Base-by-base conservation (phyloP, 106 monocot genomes). In the Chionographis japonica region DNA sequence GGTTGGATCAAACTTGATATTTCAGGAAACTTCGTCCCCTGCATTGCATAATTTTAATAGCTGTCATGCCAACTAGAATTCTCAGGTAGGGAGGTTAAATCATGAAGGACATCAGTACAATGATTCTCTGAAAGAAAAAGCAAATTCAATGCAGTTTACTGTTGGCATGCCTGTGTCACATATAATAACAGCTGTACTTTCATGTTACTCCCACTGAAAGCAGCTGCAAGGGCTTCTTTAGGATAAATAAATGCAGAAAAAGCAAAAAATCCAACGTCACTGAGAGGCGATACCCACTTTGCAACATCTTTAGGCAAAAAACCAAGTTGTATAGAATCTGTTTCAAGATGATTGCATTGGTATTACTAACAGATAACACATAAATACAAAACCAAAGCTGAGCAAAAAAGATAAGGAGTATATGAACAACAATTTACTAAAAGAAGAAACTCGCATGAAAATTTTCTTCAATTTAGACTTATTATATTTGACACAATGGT, bases 221-320 rank as follows among this genome's bases (percentile, higher is more conserved):
- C 79, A 86, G 87, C 81, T 67, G 78, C 72, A 42, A 94, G 74
- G 62, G 86, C 84, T 75, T 90, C 93, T 68, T 76, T 82, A 14
- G 86, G 84, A 74, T 75, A 71, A 41, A 94, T 84, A 56, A 77
- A 90, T 51, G 79, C 93, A 69, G 90, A 90, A 72, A 94, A 82
- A 50, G 57, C 71, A 37, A 94, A 87, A 57, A 80, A 82, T 6
- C 82, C 90, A 18, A 18, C 37, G 62, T 94, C 93, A 51, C 71
- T 70, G 58, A 94, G 82, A 70, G 90, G 81, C 8, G 93, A 80
- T 59, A 89, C 86, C 93, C 93, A 94, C 66, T 87, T 90, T 27
- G 93, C 90, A 58, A 87, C 77, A 70, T 94, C 82, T 80, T 74
- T 79, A 50, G 90, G 86, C 74, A 94, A 72, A 56, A 94, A 94